Base-by-base conservation (phyloP, 257 asterid genomes). In the Solanum virginianum region DNA sequence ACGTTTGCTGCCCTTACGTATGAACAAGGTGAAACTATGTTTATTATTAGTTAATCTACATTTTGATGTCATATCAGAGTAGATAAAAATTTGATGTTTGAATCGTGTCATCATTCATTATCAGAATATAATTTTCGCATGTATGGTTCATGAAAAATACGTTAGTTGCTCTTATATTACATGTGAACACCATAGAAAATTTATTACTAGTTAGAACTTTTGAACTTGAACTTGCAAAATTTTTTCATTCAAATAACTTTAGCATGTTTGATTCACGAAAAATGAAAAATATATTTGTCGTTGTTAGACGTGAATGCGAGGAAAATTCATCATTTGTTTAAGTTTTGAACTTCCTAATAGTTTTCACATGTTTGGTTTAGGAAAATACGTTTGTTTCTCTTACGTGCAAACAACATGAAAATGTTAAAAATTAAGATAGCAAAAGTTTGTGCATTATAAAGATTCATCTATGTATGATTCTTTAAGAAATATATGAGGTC, bases 61-160 rank as follows among this genome's bases (percentile, higher is more conserved):
- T 63, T 63, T 26, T 0, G 13, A 13, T 10, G 13, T 63, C 4
- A 59, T 63, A 63, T 26, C 0, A 13, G 24, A 63, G 4, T 0
- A 12, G 0, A 26, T 12, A 26, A 26, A 2, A 11, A 0, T 62
- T 60, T 12, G 13, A 1, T 13, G 5, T 63, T 63, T 1, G 0
- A 26, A 2, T 63, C 41, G 26, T 10, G 10, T 63, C 10, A 63
- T 26, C 6, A 24, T 24, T 63, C 6, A 63, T 63, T 6, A 63
- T 63, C 18, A 63, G 0, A 26, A 63, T 32, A 32, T 32, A 14
- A 0, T 14, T 53, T 6, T 55, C 7, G n/a, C 15, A 0, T 22
- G 3, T 59, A 4, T 57, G 22, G 66, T 20, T 59, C 7, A n/a
- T 20, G 1, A n/a, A 59, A 59, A n/a, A 59, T n/a, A 20, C 0